Percentiles rank a stretch among this genome's conserved stretches.
phyloP scores from a whole-genome alignment of 352 stramenopile species.

The Phytophthora ohioensis region DNA sequence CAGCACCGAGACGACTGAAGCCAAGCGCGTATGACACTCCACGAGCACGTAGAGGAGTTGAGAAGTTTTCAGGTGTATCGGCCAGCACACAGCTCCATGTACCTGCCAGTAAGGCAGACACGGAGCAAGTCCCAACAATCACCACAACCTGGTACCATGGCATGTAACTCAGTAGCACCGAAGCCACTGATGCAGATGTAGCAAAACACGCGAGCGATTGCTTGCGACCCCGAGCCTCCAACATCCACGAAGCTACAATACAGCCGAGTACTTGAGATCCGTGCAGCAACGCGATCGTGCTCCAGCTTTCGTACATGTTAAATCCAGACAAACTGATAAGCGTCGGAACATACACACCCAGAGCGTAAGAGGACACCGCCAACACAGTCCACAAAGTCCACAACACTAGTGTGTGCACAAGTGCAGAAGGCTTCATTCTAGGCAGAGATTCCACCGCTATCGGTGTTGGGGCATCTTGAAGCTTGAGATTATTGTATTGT shows the following conservation, averaged over 20 bases:
- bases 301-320: slow-evolving; percentile 44
- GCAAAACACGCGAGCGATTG: slow-evolving; percentile 27
- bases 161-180: slow-evolving; percentile 37
- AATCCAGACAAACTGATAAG: slow-evolving; percentile 47
- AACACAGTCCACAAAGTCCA: slow-evolving; percentile 45
- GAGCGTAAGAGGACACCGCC: slow-evolving; percentile 45
- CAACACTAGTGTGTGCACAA: slow-evolving; percentile 36
- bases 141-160: slow-evolving; percentile 39
- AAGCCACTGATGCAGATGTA: slow-evolving; percentile 4
- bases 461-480: slow-evolving; percentile 14
- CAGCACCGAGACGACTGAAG: slow-evolving; percentile 31
- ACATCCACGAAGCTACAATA: slow-evolving; percentile 20
- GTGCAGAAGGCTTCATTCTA: slow-evolving; percentile 3
- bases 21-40: slow-evolving; percentile 36
- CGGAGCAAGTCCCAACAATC: slow-evolving; percentile 21
- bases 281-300: slow-evolving; percentile 30
- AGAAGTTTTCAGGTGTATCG: slow-evolving; percentile 33
- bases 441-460: neutral
- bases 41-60: slow-evolving; percentile 27
- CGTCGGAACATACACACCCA: slow-evolving; percentile 41
- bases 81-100: slow-evolving; percentile 37
- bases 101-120: slow-evolving; percentile 26
- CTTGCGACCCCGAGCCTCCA: slow-evolving; percentile 35
- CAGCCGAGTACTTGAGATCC: slow-evolving; percentile 32
- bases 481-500: slow-evolving; percentile 24